Conservation (phyloP, 2,329 filamentous ascomycete genomes). For the Aotearoamyces nothofagi region DNA sequence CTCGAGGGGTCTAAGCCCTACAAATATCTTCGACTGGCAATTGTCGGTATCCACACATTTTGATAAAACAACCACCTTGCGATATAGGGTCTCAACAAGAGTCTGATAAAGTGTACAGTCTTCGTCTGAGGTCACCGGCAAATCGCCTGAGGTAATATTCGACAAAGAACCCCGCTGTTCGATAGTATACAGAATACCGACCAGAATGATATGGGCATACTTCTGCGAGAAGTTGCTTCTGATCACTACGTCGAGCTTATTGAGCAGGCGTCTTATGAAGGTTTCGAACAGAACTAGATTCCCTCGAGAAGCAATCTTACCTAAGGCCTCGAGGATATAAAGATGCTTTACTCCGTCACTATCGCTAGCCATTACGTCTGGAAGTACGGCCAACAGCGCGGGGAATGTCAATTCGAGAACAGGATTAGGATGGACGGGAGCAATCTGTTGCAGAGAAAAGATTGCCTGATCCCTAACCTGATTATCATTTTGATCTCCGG, state of each 20-base stretch:
- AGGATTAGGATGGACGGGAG: conserved; percentile 8
- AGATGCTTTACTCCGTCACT: conserved; percentile 4
- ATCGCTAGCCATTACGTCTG: conserved; percentile 5
- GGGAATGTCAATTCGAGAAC: conserved; percentile 13
- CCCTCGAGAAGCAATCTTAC: neutral
- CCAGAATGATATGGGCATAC: conserved; percentile 1
- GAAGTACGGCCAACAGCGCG: conserved; percentile 12
- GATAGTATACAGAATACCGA: too few relatives aligned
- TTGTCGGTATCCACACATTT: too few relatives aligned
- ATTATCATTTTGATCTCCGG: conserved; percentile 2
- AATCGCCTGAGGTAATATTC: too few relatives aligned
- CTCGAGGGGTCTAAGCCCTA: too few relatives aligned
- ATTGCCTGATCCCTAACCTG: conserved; percentile 10
- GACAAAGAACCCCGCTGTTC: too few relatives aligned
- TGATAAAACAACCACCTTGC: neutral
- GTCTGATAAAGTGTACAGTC: too few relatives aligned
- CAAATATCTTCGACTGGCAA: too few relatives aligned
- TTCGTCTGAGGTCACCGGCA: too few relatives aligned
- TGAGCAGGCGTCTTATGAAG: conserved; percentile 1
- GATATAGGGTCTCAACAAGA: neutral
- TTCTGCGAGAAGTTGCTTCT: neutral
- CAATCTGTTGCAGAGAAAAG: conserved; percentile 11
- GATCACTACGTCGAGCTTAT: conserved; percentile 2
- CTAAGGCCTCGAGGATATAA: conserved; percentile 1
- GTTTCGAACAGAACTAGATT: neutral